Conservation (phyloP, 1,139 yeast genomes). For the Yamadazyma jaroonii region DNA sequence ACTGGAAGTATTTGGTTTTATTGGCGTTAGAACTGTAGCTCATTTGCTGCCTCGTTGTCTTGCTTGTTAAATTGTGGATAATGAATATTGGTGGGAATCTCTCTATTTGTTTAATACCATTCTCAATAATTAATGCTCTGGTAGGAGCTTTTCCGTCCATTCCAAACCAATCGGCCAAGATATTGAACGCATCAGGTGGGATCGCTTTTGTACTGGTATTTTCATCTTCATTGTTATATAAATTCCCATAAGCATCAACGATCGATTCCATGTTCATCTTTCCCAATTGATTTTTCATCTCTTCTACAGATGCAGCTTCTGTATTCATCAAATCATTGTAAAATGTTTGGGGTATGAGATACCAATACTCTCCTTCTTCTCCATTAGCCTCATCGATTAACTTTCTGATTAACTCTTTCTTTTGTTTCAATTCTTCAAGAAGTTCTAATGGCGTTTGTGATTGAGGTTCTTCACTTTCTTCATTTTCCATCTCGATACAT, state of each 20-base stretch:
- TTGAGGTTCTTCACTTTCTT: not conserved
- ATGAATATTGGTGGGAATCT: conserved; percentile 49
- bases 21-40: not conserved
- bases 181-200: conserved; percentile 39
- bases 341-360: conserved; percentile 31
- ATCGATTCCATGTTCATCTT: conserved; percentile 31
- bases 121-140: conserved; percentile 39
- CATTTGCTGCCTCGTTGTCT: conserved; percentile 1
- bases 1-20: conserved; percentile 16
- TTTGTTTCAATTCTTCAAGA: conserved; percentile 12
- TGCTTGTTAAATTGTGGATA: conserved; percentile 43
- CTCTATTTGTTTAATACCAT: conserved; percentile 47
- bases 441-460: not conserved
- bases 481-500: not conserved
- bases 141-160: conserved; percentile 42
- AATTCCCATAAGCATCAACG: conserved; percentile 30
- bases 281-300: conserved; percentile 27
- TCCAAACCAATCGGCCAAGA: conserved; percentile 56
- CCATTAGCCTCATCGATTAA: conserved; percentile 18
- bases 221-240: conserved; percentile 29
- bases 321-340: conserved; percentile 25
- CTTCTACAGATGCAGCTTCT: conserved; percentile 23
- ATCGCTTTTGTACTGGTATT: conserved; percentile 31
- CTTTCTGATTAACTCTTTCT: conserved; percentile 22
- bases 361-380: conserved; percentile 38